A percentile compares a stretch with the other conserved stretches of the same genome.
Conservation (phyloP, 176 grass and related monocot genomes). For the Puccinellia tenuiflora region DNA sequence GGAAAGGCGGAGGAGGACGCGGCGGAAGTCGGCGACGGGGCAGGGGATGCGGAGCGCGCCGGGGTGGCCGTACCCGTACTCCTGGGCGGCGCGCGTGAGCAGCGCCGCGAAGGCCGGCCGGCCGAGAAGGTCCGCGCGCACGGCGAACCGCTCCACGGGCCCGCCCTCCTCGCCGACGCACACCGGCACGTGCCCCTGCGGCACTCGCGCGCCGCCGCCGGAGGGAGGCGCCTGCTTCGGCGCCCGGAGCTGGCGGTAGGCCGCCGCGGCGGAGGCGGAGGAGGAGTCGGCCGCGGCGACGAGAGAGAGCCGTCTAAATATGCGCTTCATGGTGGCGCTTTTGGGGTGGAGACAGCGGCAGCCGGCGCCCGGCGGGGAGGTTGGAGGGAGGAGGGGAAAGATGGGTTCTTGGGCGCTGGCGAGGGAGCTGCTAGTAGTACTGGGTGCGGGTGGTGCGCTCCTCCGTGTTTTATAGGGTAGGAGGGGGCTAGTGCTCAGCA, state of each 20-base stretch:
- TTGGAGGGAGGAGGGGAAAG: background rate
- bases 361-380: background rate
- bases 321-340: slow-evolving; percentile 39
- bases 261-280: background rate
- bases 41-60: slow-evolving; percentile 94
- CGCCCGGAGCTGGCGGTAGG: slow-evolving; percentile 1
- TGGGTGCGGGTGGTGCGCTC: background rate
- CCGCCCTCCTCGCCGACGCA: slow-evolving; percentile 73
- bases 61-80: slow-evolving; percentile 86
- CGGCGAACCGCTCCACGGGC: slow-evolving; percentile 63
- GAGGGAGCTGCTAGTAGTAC: background rate
- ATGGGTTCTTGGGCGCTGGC: background rate
- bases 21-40: slow-evolving; percentile 62
- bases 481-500: background rate
- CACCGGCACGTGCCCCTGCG: slow-evolving; percentile 73
- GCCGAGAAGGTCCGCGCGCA: slow-evolving; percentile 58
- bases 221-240: too few relatives aligned
- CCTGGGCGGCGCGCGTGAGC: slow-evolving; percentile 62
- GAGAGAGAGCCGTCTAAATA: slow-evolving; percentile 55
- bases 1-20: slow-evolving; percentile 36
- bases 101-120: slow-evolving; percentile 60
- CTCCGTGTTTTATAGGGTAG: background rate
- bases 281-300: slow-evolving; percentile 38
- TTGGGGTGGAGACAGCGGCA: background rate
- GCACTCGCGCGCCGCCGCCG: background rate